Conservation (phyloP, 352 stramenopile genomes). For the Phytophthora ohioensis region DNA sequence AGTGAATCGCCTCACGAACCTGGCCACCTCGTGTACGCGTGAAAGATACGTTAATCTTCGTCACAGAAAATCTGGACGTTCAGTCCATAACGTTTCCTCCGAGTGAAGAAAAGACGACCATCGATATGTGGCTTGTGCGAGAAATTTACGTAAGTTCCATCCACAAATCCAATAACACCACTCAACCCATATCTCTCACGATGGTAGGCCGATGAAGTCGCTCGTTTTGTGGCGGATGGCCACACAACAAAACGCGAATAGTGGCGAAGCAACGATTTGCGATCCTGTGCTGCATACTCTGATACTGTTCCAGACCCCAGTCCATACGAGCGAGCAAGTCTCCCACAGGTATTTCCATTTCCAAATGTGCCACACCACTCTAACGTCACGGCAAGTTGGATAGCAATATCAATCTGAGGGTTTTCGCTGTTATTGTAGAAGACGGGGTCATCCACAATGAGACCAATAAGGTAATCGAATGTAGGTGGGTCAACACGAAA, state of each 20-base stretch:
- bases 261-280: background rate
- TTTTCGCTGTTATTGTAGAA: slow-evolving; percentile 1
- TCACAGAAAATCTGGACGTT: slow-evolving; percentile 6
- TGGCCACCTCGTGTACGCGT: slow-evolving; percentile 7
- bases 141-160: background rate
- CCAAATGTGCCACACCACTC: slow-evolving; percentile 9
- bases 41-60: background rate
- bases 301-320: slow-evolving; percentile 5
- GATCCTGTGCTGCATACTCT: background rate
- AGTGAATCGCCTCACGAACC: slow-evolving; percentile 6
- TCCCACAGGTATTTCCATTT: background rate
- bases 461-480: background rate
- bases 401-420: background rate
- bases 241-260: slow-evolving; percentile 3
- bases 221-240: background rate
- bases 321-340: background rate
- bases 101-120: background rate
- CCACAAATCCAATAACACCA: slow-evolving; percentile 8
- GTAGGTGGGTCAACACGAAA: background rate
- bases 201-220: slow-evolving; percentile 4
- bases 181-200: background rate
- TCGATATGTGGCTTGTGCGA: slow-evolving; percentile 11
- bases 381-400: slow-evolving; percentile 8
- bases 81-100: background rate
- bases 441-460: background rate